A percentile compares a stretch with the other conserved stretches of the same genome.
phyloP scores from a whole-genome alignment of 495 filamentous ascomycete species.

The Penicillium egyptiacum region DNA sequence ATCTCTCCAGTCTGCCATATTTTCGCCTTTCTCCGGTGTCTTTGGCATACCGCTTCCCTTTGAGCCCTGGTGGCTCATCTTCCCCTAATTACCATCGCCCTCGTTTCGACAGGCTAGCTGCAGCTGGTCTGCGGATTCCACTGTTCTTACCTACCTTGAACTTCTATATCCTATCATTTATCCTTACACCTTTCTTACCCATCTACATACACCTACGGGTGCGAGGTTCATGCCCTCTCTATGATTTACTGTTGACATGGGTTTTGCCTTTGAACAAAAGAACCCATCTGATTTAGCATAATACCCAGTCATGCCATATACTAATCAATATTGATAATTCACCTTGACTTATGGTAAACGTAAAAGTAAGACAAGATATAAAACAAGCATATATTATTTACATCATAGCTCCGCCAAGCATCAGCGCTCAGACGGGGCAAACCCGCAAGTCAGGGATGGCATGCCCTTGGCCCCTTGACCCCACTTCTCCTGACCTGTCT shows the following conservation, averaged over 20 bases:
- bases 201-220: conserved; percentile 27
- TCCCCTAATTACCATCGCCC: conserved; percentile 16
- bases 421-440: conserved; percentile 1
- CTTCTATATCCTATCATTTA: neutral
- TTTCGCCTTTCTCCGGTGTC: conserved; percentile 1
- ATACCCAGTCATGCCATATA: conserved; percentile 30
- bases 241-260: conserved; percentile 27
- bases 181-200: conserved; percentile 2
- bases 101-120: conserved; percentile 9
- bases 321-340: conserved; percentile 10
- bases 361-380: neutral
- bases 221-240: conserved; percentile 25
- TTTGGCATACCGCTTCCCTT: neutral
- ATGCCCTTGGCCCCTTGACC: conserved; percentile 5
- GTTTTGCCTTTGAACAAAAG: conserved; percentile 19
- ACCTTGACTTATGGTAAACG: neutral
- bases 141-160: conserved; percentile 6
- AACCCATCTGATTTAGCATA: conserved; percentile 26
- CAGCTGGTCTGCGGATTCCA: conserved; percentile 34
- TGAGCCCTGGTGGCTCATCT: conserved; percentile 10
- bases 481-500: conserved; percentile 14
- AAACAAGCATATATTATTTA: neutral
- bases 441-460: conserved; percentile 9
- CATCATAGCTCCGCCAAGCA: conserved; percentile 10
- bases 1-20: neutral